phyloP scores from a whole-genome alignment of 2,329 filamentous ascomycete genomes.

The Neopestalotiopsis clavispora region DNA sequence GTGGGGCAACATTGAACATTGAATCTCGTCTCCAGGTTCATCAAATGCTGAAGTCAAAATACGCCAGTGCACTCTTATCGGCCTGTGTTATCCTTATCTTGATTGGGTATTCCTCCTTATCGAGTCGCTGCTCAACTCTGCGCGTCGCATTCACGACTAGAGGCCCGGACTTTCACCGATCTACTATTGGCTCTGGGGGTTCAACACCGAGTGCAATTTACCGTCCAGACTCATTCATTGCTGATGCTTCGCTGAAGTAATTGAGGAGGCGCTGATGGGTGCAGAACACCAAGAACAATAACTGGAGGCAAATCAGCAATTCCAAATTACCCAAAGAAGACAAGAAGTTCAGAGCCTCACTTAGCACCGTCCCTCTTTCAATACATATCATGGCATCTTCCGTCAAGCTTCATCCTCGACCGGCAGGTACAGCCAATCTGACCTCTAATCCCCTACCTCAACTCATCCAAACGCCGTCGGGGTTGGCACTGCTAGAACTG shows the following conservation, averaged over 20 bases:
- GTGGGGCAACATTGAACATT: background rate
- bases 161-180: slow-evolving; percentile 6
- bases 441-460: slow-evolving; percentile 67
- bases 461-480: slow-evolving; percentile 87
- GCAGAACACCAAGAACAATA: background rate
- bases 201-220: background rate
- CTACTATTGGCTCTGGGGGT: background rate
- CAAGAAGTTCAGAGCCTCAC: background rate
- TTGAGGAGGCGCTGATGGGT: background rate
- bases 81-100: background rate
- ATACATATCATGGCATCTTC: slow-evolving; percentile 35
- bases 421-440: slow-evolving; percentile 26
- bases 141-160: background rate
- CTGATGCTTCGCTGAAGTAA: too few species aligned
- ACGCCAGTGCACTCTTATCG: background rate
- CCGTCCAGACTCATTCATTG: background rate
- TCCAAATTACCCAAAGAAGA: background rate
- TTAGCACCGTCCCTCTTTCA: background rate
- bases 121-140: background rate
- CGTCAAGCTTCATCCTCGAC: slow-evolving; percentile 46
- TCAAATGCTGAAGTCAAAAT: background rate
- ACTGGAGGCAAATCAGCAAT: background rate
- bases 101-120: background rate
- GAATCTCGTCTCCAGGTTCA: too few species aligned
- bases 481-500: slow-evolving; percentile 87